These are phyloP conservation scores for Cryphonectria naterciae DNA, from an alignment of 2,329 filamentous ascomycete species.

Conservation along the genomic window DNA sequence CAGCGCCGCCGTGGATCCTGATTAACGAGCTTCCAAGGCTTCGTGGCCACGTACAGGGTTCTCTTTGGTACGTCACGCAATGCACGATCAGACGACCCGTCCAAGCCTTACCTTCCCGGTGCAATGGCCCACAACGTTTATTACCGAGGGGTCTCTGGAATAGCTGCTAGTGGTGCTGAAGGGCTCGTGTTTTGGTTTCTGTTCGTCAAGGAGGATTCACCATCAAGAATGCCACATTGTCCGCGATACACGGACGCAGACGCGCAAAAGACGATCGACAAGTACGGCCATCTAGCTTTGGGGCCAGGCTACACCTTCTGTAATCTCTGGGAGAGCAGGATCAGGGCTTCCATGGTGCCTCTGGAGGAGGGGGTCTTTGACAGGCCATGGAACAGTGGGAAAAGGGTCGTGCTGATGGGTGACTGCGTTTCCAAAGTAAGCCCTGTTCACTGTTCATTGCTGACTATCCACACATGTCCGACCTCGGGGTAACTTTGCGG, in stretches of 20 bases:
- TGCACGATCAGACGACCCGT: not conserved
- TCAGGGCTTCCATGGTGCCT: slow-evolving; percentile 28
- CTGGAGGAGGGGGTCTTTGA: slow-evolving; percentile 31
- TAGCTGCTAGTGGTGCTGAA: slow-evolving; percentile 8
- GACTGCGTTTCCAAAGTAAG: slow-evolving; percentile 28
- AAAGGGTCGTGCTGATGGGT: slow-evolving; percentile 29
- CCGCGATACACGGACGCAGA: slow-evolving; percentile 28
- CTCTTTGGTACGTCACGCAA: slow-evolving; percentile 27
- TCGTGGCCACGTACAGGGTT: slow-evolving; percentile 17
- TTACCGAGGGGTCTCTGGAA: slow-evolving; percentile 23
- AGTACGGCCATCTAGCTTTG: slow-evolving; percentile 26
- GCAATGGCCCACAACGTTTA: slow-evolving; percentile 26
- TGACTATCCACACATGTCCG: not conserved
- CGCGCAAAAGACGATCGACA: slow-evolving; percentile 23
- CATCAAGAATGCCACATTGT: slow-evolving; percentile 22
- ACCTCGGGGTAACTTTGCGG: not conserved
- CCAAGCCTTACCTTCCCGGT: slow-evolving; percentile 8
- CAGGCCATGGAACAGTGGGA: slow-evolving; percentile 28
- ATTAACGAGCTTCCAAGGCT: slow-evolving; percentile 4
- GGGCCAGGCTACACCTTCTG: slow-evolving; percentile 33
- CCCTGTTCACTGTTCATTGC: not conserved
- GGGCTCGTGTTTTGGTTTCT: slow-evolving; percentile 28
- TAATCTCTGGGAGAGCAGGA: slow-evolving; percentile 30
- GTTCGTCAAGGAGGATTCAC: slow-evolving; percentile 23
- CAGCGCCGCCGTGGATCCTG: not conserved